Evolutionary conservation across 2,329 filamentous ascomycete genomes (phyloP), one percentile per base, ranked within the genome.

Genomic region (Alternaria conjuncta): DNA sequence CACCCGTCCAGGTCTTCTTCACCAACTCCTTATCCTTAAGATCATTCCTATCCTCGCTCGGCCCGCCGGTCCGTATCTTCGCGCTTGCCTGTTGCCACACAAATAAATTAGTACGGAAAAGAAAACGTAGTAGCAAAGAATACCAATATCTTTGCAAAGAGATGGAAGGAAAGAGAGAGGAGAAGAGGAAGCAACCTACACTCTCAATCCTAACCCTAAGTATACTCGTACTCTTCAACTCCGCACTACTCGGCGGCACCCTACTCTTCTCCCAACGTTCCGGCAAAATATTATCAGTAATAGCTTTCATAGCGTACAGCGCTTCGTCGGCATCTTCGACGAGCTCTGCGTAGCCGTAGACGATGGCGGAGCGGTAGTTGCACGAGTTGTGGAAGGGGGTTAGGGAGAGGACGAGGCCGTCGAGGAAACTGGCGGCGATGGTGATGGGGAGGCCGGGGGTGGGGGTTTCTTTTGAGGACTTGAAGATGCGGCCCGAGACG

Each of bases 401-500:
- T 5, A 80, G 71, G 6, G 72, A 66, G 1, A 80, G 68, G 45
- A 80, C 77, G 2, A 79, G 64, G 47, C 78, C 78, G 55, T 80
- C 77, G 15, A 80, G 67, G 21, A 69, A 61, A 3, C 66, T 72
- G n/a, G 50, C 51, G 20, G 60, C 49, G 0, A 63, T 26, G 12
- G 55, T 54, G 1, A 63, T 43, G 5, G 60, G 32, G 32, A 36
- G 32, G 1, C 32, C 32, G 32, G 32, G 32, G 15, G 32, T 36
- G 32, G 32, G n/a, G 32, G 32, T 36, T 5, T 36, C 32, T 36
- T 36, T 36, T n/a, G 15, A n/a, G 32, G 15, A n/a, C 15, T 36
- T 55, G 66, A 95, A 91, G 32, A 97, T 84, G 8, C 93, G 90
- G 1, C 89, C 69, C 6, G 73, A 72, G 4, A 77, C 66, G 56